Evolutionary conservation across 129 eudicot genomes (phyloP), one percentile per base, ranked within the genome.

Genomic region (Flaveria ramosissima): DNA sequence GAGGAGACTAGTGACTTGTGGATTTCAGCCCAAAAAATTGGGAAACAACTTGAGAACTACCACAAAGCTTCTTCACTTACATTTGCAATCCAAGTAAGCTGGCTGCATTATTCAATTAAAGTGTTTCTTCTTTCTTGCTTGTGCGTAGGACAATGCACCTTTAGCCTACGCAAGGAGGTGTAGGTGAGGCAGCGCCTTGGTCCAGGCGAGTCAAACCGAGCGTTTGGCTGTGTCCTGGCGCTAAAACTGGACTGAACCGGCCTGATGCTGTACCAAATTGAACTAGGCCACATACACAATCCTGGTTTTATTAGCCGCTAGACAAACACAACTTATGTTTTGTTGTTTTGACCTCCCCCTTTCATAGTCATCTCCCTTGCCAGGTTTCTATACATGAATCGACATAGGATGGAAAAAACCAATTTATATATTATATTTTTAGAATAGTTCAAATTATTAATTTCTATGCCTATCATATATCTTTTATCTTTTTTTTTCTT

Each of bases 1-100:
- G 90, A 86, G 68, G 98, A 93, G 84, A 86, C 92, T 61, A 80
- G 86, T 77, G 98, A 93, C 79, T 73, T 93, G 71, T 93, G 98
- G 98, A 85, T 86, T 52, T 74, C 88, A n/a, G 98, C 98, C 11
- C 89, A 89, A 81, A 90, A 91, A 73, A 76, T 93, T 56, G 97
- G 97, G 63, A 80, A 66, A 45, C 93, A 81, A 75, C 97, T 93
- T 46, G 98, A 93, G 87, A 36, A 60, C 67, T 81, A 90, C 80
- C 97, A 93, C 77, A 90, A 91, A 81, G 98, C 97, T 81, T 84
- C 97, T 61, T 93, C 98, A 7, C 90, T 93, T 63, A 93, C 98
- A 62, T 81, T 88, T 66, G 57, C 98, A 47, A 89, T 93, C 80
- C 97, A 93, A 82, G 98, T 93, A 91, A 84, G 87, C 56, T 60